Percentiles rank a stretch among this genome's conserved stretches.
Evolutionary conservation across 1,284 basidiomycete genomes (phyloP).

Genomic region (Salmacisia buchloeana): DNA sequence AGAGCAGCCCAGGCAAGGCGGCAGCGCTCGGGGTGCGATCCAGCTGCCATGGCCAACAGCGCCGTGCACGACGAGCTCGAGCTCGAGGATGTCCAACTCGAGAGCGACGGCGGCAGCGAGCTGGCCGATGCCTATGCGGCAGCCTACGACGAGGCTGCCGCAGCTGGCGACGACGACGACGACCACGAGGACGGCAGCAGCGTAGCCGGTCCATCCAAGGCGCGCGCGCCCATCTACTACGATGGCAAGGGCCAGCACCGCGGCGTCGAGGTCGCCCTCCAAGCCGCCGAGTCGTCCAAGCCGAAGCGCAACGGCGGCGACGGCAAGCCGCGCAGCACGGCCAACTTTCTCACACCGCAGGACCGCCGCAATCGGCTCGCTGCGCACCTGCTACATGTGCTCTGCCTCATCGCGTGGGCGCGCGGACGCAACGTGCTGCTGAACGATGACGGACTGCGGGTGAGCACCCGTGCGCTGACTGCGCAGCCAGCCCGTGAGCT

Average conservation of each 20-base stretch:
- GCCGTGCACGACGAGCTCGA: conserved; percentile 28
- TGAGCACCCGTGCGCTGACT: conserved; percentile 41
- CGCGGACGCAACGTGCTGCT: conserved; percentile 75
- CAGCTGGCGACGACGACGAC: conserved; percentile 8
- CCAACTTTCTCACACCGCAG: conserved; percentile 33
- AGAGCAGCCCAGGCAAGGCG: no score
- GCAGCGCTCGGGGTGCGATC: no score
- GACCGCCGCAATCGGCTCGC: conserved; percentile 41
- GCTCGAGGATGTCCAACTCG: conserved; percentile 34
- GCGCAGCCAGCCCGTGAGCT: neutral
- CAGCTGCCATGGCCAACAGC: no score
- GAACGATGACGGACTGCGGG: conserved; percentile 76
- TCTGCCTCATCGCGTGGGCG: conserved; percentile 71
- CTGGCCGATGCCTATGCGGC: conserved; percentile 17
- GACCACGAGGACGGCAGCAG: conserved; percentile 15
- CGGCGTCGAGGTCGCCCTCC: conserved; percentile 14
- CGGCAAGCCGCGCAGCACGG: conserved; percentile 16
- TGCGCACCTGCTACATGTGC: conserved; percentile 43
- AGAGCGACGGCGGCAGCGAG: conserved; percentile 9
- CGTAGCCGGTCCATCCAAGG: neutral
- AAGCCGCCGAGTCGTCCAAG: conserved; percentile 16
- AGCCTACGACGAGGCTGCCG: conserved; percentile 25
- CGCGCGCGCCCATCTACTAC: conserved; percentile 25
- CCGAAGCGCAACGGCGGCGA: conserved; percentile 14
- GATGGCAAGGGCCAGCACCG: conserved; percentile 38